A percentile compares a stretch with the other conserved stretches of the same genome.
phyloP scores from a whole-genome alignment of 2,329 filamentous ascomycete species.

The Colletotrichum cereale region DNA sequence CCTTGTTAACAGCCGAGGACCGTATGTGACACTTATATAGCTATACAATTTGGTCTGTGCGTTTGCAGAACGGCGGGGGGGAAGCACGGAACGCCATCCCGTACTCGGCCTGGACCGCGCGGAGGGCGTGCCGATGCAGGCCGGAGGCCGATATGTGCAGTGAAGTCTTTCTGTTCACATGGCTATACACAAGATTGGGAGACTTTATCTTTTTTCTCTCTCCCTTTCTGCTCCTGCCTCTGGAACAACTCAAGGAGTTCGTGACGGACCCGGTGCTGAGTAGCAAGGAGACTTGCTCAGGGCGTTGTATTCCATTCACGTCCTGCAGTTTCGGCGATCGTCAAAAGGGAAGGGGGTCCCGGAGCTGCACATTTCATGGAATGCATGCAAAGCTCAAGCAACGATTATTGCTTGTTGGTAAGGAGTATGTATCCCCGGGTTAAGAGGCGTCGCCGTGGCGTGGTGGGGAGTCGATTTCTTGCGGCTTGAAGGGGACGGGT shows the following conservation, averaged over 20 bases:
- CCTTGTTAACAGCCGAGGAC: fast-evolving
- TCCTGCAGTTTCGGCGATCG: neutral
- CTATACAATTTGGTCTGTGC: neutral
- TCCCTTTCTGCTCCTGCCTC: neutral
- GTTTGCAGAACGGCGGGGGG: neutral
- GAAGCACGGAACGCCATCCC: neutral
- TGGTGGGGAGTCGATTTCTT: neutral
- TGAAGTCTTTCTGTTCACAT: neutral
- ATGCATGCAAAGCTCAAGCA: neutral
- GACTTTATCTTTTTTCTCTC: no score
- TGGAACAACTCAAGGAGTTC: neutral
- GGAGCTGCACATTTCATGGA: neutral
- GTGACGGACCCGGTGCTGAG: neutral
- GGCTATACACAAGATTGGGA: neutral
- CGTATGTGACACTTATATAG: neutral
- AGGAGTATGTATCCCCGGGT: neutral
- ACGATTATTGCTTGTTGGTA: neutral
- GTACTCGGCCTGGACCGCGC: neutral
- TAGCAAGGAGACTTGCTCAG: neutral
- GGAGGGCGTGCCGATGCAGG: constrained; percentile 1
- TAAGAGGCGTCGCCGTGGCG: neutral
- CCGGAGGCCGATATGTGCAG: neutral
- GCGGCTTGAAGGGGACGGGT: neutral
- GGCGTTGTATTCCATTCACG: neutral
- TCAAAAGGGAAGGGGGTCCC: neutral